These are phyloP conservation scores for Paramecium pentaurelia DNA, from an alignment of 73 alveolate species.

Conservation along the genomic window DNA sequence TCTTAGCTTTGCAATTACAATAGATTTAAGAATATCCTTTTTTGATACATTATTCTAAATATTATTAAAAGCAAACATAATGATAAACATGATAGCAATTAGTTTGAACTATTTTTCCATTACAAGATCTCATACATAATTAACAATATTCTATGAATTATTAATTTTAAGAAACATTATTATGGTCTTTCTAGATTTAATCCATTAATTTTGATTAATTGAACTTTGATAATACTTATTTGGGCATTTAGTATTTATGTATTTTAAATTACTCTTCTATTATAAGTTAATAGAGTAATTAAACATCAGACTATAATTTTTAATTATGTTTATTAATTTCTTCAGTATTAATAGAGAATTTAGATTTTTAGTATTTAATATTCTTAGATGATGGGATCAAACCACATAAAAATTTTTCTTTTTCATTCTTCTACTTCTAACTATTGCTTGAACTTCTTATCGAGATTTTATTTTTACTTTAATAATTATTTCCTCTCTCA, in stretches of 20 bases:
- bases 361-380: not conserved
- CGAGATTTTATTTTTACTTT: not conserved
- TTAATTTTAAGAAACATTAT: not conserved
- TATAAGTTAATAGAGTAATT: not conserved
- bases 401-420: not conserved
- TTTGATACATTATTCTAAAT: not conserved
- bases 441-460: not conserved
- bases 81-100: not conserved
- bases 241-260: not conserved
- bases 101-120: not conserved
- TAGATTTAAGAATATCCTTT: not conserved
- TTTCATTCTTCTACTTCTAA: not conserved
- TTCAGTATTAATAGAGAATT: not conserved
- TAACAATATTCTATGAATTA: not conserved
- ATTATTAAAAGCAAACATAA: not conserved
- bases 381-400: not conserved
- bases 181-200: not conserved
- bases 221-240: not conserved
- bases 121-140: not conserved
- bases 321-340: not conserved
- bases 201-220: not conserved
- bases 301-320: not conserved
- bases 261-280: not conserved
- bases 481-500: not conserved
- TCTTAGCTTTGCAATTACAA: not conserved